A percentile compares a stretch with the other conserved stretches of the same genome.
phyloP scores from a whole-genome alignment of 768 basidiomycete species.

The Chalciporus sphaerocephalus region DNA sequence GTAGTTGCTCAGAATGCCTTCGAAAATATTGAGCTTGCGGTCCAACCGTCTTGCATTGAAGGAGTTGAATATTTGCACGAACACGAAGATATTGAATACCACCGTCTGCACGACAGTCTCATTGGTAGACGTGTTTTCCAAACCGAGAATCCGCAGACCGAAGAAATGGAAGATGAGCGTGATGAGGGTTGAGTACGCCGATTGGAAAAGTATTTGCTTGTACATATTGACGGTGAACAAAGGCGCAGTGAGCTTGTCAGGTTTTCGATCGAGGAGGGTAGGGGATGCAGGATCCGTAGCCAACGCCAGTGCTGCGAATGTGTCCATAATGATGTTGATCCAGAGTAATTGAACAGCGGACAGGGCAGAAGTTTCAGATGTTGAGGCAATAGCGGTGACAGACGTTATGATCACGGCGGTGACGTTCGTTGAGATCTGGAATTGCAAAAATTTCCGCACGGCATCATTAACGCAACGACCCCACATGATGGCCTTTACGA shows the following conservation, averaged over 20 bases:
- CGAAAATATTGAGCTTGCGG: conserved; percentile 81
- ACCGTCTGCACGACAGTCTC: conserved; percentile 67
- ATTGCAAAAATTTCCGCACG: conserved; percentile 95
- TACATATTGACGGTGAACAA: conserved; percentile 93
- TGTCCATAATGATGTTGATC: conserved; percentile 99
- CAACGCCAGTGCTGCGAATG: conserved; percentile 94
- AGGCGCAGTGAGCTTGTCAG: conserved; percentile 84
- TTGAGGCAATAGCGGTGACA: conserved; percentile 80
- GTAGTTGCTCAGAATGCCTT: conserved; percentile 70
- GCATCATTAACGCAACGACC: conserved; percentile 98
- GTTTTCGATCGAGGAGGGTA: conserved; percentile 77
- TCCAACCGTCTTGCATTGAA: conserved; percentile 89
- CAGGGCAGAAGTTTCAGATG: conserved; percentile 74
- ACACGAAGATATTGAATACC: conserved; percentile 98
- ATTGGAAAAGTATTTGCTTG: conserved; percentile 92
- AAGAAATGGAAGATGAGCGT: conserved; percentile 89
- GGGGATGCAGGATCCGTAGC: conserved; percentile 93
- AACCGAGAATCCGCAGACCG: conserved; percentile 67
- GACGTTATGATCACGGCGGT: conserved; percentile 95
- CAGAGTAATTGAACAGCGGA: conserved; percentile 95
- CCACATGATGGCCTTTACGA: conserved; percentile 98
- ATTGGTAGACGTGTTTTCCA: conserved; percentile 34
- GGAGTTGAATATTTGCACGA: conserved; percentile 95
- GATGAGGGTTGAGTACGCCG: conserved; percentile 76
- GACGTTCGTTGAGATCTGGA: conserved; percentile 91